Evolutionary conservation across 2,329 filamentous ascomycete species (phyloP), one percentile per base, ranked within the genome.

Genomic region (Domatiomyces catenatus): DNA sequence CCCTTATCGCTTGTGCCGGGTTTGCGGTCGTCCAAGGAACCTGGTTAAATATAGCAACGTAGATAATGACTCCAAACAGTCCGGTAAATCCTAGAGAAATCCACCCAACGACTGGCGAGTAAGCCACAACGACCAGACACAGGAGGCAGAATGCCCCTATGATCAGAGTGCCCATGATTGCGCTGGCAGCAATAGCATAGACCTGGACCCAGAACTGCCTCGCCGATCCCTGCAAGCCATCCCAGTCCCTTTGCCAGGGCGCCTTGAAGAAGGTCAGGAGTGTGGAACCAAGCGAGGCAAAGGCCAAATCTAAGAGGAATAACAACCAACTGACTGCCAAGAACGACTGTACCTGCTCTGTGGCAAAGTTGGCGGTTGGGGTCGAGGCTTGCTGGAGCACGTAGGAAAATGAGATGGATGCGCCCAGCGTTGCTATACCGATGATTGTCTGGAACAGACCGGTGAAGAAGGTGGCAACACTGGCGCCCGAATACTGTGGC

Each of bases 401-500:
- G 42, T 58, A 61, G 50, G 52, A 56, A 52, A 61, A 61, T 15
- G 58, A 59, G 39, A 61, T 50, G 46, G 55, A 58, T 36, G 57
- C 54, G 4, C 58, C 58, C 8, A 61, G 54, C 2, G 58, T 59
- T 24, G 53, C 47, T 42, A 60, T 58, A 15, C 53, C 59, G 36
- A 61, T 55, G 47, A 58, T 51, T 22, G 54, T 59, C 36, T 52
- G 54, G 47, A 59, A 60, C 39, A 61, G 48, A 22, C 58, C 58
- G 32, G 53, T 61, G 53, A 58, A 60, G 51, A 57, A 60, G 44
- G 51, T 52, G 18, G 51, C 50, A 5, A 60, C 57, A 15, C 52
- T 53, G n/a, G 50, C 48, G 8, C 57, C 57, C 15, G 50, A 50
- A 44, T 59, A 56, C 42, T 54, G 53, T 20, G 57, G 44, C 48